Evolutionary conservation across 2,329 filamentous ascomycete species (phyloP), one percentile per base, ranked within the genome.

Genomic region (Cladophialophora bantiana): DNA sequence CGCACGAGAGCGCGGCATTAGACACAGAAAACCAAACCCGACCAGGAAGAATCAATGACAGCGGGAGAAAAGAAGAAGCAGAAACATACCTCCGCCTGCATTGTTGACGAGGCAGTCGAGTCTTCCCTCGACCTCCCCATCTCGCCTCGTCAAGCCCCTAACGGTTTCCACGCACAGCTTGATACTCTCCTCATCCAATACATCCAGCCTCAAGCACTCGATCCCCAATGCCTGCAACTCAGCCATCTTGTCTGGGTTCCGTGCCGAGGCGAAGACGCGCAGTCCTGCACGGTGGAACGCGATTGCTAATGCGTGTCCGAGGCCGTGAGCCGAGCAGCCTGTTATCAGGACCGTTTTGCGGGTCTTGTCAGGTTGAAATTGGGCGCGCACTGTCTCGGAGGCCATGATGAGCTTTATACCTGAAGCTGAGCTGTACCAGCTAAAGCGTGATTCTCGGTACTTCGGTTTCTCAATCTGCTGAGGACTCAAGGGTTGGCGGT

Each of bases 101-200:
- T 83, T 83, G 66, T 83, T 83, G 50, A 83, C 77, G 57, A 84
- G 70, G 15, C 81, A 75, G 72, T 83, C 79, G 59, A 84, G 71
- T 26, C 75, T 36, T 18, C 55, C 60, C 32, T 65, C 63, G 12
- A 5, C 57, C 60, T 34, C 59, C 15, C 26, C 50, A 18, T 59
- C 20, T 31, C 70, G 77, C 18, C 63, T 31, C 9, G 65, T 70
- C 62, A 68, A 57, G 26, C 36, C 18, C 15, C 52, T 48, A 15
- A 72, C 65, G 13, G 57, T 42, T 35, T 59, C 52, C 4, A 68
- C 66, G 56, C 62, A 68, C 7, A 12, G 35, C 7, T 12, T 32
- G 18, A 70, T 70, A 26, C 59, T 62, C 3, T 48, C 52, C 20
- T 66, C 35, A 13, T 66, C 56, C 12, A 61, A 50, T 7, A 71